Base-by-base conservation (phyloP, 1,284 basidiomycete species). In the Mycena sp. region DNA sequence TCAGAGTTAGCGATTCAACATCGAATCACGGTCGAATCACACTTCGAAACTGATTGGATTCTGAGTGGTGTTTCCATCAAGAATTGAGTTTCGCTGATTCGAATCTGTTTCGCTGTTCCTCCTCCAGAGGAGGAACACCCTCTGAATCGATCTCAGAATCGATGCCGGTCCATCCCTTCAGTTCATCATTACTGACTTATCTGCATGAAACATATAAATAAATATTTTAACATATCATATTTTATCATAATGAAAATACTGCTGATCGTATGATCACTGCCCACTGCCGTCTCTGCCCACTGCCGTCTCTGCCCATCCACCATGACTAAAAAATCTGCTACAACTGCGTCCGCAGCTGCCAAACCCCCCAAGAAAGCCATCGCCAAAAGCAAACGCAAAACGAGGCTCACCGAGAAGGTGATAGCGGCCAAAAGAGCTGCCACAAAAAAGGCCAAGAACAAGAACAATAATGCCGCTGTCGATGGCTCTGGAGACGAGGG, bases 111-210 rank as follows among this genome's bases (percentile, higher is more conserved):
- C n/a, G n/a, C n/a, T n/a, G n/a, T n/a, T n/a, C n/a, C n/a, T n/a
- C n/a, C n/a, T n/a, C n/a, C n/a, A n/a, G n/a, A n/a, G n/a, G n/a
- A n/a, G n/a, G n/a, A n/a, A n/a, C n/a, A n/a, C n/a, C n/a, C n/a
- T n/a, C n/a, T n/a, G n/a, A n/a, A n/a, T n/a, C 55, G 45, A 38
- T 4, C 28, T 17, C 44, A 55, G 53, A 55, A 55, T 55, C 53
- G 53, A 55, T 7, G 6, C 48, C 6, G 28, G 32, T 38, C 32
- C 28, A 16, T 30, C 40, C 25, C 25, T 38, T 37, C 17, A 26
- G 11, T 23, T 43, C 41, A 43, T n/a, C 14, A 9, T 43, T 43
- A n/a, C 41, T 16, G 16, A 23, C 49, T 38, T 51, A 40, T 21
- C 16, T 51, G 21, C 21, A 9, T 10, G 41, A 23, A 51, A 17